phyloP scores from a whole-genome alignment of 2,329 filamentous ascomycete species.

The Colletotrichum euphorbiae region DNA sequence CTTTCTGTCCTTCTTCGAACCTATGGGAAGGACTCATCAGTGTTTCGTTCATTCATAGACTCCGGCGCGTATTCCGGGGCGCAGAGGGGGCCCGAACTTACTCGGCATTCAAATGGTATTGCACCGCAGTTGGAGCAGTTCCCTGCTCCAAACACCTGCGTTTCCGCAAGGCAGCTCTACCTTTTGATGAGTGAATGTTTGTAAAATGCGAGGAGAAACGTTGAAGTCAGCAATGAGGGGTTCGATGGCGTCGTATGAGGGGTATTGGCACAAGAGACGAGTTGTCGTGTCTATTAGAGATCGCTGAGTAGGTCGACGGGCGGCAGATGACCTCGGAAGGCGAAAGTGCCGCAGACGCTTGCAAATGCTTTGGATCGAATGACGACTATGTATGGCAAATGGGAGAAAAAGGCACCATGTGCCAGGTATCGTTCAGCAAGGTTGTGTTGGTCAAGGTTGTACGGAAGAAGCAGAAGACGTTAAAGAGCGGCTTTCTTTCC shows the following conservation, averaged over 20 bases:
- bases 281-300: constrained; percentile 30
- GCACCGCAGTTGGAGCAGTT: constrained; percentile 42
- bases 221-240: neutral
- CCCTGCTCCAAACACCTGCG: constrained; percentile 38
- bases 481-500: constrained; percentile 37
- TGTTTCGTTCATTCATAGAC: neutral
- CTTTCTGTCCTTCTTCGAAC: constrained; percentile 65
- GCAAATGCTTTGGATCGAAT: constrained; percentile 17
- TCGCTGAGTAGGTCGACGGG: constrained; percentile 13
- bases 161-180: constrained; percentile 39
- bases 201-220: neutral
- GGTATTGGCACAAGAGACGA: constrained; percentile 10
- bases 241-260: constrained; percentile 16
- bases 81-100: constrained; percentile 29
- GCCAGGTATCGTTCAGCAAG: constrained; percentile 12
- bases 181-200: constrained; percentile 5
- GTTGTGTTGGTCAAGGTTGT: constrained; percentile 33
- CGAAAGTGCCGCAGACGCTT: constrained; percentile 25
- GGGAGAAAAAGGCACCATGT: constrained; percentile 11
- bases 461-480: constrained; percentile 32
- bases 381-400: constrained; percentile 19
- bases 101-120: constrained; percentile 42
- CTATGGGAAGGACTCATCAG: constrained; percentile 42
- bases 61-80: neutral
- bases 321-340: constrained; percentile 26